Evolutionary conservation across 2,329 filamentous ascomycete genomes (phyloP).

Genomic region (Penicillium sp.): DNA sequence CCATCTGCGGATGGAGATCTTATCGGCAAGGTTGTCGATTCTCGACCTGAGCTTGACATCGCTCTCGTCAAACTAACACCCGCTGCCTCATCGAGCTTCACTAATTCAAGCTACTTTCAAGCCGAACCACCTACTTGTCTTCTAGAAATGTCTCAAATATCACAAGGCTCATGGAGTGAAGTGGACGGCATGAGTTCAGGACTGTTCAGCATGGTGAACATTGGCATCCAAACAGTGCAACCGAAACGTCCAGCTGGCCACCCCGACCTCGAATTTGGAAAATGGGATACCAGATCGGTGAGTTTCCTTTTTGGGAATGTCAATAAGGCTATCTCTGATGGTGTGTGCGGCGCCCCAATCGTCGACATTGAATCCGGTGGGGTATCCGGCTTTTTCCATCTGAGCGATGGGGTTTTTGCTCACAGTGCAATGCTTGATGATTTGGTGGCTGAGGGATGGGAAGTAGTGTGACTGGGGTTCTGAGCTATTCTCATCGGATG

Average conservation of each 20-base stretch:
- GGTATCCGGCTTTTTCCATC: slow-evolving; percentile 10
- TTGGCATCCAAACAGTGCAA: neutral
- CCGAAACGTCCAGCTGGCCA: slow-evolving; percentile 4
- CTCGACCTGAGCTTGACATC: slow-evolving; percentile 7
- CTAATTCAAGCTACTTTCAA: slow-evolving; percentile 13
- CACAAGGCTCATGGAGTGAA: slow-evolving; percentile 13
- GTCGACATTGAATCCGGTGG: slow-evolving; percentile 8
- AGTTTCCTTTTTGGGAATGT: slow-evolving; percentile 8
- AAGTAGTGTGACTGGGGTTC: slow-evolving; percentile 6
- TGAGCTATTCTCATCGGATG: neutral
- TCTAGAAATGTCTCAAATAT: neutral
- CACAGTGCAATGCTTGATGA: slow-evolving; percentile 6
- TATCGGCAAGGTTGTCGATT: slow-evolving; percentile 7
- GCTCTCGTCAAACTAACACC: slow-evolving; percentile 9
- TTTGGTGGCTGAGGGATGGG: slow-evolving; percentile 13
- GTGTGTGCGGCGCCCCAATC: slow-evolving; percentile 9
- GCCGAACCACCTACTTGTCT: slow-evolving; percentile 6
- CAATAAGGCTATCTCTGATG: slow-evolving; percentile 1
- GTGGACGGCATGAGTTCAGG: slow-evolving; percentile 15
- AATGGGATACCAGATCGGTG: slow-evolving; percentile 1
- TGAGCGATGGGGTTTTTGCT: slow-evolving; percentile 8
- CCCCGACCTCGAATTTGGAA: neutral
- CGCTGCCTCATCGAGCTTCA: slow-evolving; percentile 5
- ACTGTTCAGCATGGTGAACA: slow-evolving; percentile 7
- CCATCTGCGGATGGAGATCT: slow-evolving; percentile 1